Evolutionary conservation across 2,329 filamentous ascomycete genomes (phyloP).

Genomic region (Botryotinia calthae): DNA sequence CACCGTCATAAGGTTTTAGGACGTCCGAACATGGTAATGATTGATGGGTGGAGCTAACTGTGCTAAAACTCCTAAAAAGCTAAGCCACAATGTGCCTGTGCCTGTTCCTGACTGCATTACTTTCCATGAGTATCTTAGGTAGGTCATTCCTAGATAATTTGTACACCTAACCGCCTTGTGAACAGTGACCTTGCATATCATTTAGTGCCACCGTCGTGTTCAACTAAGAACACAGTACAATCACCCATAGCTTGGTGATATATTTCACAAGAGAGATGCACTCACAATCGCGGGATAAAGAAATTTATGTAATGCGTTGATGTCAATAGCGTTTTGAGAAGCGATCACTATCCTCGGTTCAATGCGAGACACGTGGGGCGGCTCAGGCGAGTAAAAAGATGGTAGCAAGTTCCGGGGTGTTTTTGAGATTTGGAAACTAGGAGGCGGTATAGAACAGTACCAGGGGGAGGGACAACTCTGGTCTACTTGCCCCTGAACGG

Average conservation of each 20-base stretch:
- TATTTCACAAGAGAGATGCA: neutral
- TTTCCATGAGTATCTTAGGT: neutral
- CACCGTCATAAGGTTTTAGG: slow-evolving; percentile 13
- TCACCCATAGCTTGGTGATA: neutral
- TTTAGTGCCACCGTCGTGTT: neutral
- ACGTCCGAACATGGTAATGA: neutral
- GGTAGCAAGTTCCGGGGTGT: neutral
- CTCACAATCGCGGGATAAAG: neutral
- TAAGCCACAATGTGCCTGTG: slow-evolving; percentile 18
- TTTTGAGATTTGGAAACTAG: neutral
- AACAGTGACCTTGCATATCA: slow-evolving; percentile 14
- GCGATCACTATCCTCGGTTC: neutral
- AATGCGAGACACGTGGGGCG: slow-evolving; percentile 19
- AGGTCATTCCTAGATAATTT: slow-evolving; percentile 8
- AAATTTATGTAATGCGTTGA: neutral
- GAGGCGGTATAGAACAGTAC: slow-evolving; percentile 13
- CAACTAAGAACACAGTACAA: neutral
- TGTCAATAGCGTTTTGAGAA: slow-evolving; percentile 8
- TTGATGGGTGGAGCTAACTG: neutral
- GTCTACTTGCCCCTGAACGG: slow-evolving; percentile 20
- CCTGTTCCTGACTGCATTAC: slow-evolving; percentile 8
- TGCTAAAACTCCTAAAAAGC: slow-evolving; percentile 12
- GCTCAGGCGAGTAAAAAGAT: slow-evolving; percentile 5
- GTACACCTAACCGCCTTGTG: slow-evolving; percentile 11
- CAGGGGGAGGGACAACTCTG: slow-evolving; percentile 15